phyloP scores from a whole-genome alignment of 2,329 filamentous ascomycete species.

The Cadophora sp. region DNA sequence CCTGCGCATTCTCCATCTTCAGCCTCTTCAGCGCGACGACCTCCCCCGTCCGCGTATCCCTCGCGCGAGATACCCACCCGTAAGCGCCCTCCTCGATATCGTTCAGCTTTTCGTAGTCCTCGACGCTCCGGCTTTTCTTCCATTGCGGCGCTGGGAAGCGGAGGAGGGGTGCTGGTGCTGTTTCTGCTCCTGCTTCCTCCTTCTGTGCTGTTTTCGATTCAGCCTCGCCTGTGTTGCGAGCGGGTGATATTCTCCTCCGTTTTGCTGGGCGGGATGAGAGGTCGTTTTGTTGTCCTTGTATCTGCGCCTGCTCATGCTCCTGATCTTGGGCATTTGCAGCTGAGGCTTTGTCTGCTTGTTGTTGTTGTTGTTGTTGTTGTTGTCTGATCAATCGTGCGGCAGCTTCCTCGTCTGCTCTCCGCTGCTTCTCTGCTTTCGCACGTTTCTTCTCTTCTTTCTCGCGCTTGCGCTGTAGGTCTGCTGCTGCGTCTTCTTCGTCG shows the following conservation, averaged over 20 bases:
- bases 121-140: slow-evolving; percentile 76
- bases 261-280: slow-evolving; percentile 63
- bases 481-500: slow-evolving; percentile 79
- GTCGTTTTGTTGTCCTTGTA: slow-evolving; percentile 45
- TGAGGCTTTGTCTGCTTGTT: slow-evolving; percentile 44
- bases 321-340: slow-evolving; percentile 44
- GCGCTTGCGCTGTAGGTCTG: slow-evolving; percentile 73
- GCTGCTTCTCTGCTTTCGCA: slow-evolving; percentile 81
- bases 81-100: slow-evolving; percentile 98
- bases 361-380: slow-evolving; percentile 39
- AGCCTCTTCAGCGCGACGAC: slow-evolving; percentile 93
- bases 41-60: slow-evolving; percentile 73
- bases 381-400: slow-evolving; percentile 35
- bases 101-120: slow-evolving; percentile 91
- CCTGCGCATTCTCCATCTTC: slow-evolving; percentile 81
- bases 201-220: background rate
- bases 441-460: slow-evolving; percentile 92
- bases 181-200: slow-evolving; percentile 42
- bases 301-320: slow-evolving; percentile 34
- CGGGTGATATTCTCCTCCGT: slow-evolving; percentile 60
- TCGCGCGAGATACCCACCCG: slow-evolving; percentile 89
- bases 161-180: slow-evolving; percentile 65
- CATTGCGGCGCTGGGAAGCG: slow-evolving; percentile 74
- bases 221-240: slow-evolving; percentile 32
- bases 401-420: slow-evolving; percentile 62